Conservation (phyloP, 257 asterid genomes). For the Penstemon davidsonii region DNA sequence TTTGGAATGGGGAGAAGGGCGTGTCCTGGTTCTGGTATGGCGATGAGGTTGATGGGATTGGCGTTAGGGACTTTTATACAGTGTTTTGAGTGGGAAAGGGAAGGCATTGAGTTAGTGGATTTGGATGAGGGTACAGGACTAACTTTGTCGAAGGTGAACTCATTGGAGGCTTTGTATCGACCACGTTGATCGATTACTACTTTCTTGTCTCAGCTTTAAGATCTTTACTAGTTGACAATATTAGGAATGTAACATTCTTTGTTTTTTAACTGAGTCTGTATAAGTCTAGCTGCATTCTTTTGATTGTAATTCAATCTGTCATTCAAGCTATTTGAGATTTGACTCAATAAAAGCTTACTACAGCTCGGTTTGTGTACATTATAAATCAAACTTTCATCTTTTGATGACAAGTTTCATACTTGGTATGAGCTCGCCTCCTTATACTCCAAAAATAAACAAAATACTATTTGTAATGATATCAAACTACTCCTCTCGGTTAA, state of each 20-base stretch:
- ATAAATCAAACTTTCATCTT: too few relatives aligned
- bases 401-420: too few relatives aligned
- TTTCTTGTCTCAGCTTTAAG: conserved; percentile 19
- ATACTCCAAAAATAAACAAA: too few relatives aligned
- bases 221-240: neutral
- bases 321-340: too few relatives aligned
- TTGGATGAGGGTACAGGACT: conserved; percentile 33
- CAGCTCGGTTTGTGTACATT: too few relatives aligned
- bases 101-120: conserved; percentile 30
- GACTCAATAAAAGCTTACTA: too few relatives aligned
- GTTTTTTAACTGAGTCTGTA: too few relatives aligned
- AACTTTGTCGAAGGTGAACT: conserved; percentile 36
- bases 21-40: conserved; percentile 47
- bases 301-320: too few relatives aligned
- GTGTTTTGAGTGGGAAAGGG: conserved; percentile 55
- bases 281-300: too few relatives aligned
- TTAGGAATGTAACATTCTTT: neutral
- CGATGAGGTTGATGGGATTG: conserved; percentile 42
- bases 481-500: too few relatives aligned
- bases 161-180: conserved; percentile 40
- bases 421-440: too few relatives aligned
- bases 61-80: conserved; percentile 43
- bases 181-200: conserved; percentile 28
- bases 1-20: conserved; percentile 58
- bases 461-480: too few relatives aligned